These are phyloP conservation scores for Zea luxurians DNA, from an alignment of 176 grass and related monocot genomes.

Conservation along the genomic window DNA sequence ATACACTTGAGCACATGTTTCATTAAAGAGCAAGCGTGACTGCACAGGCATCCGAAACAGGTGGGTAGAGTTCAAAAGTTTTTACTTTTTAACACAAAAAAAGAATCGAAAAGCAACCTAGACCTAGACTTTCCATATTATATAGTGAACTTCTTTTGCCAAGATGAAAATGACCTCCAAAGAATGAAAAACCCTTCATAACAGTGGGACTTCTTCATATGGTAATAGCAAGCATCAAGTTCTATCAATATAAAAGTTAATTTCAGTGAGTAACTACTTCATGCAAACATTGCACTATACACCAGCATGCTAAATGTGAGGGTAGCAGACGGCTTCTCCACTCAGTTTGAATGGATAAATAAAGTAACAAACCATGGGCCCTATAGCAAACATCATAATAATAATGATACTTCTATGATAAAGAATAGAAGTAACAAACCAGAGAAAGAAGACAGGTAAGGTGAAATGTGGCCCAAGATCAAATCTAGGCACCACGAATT, in stretches of 20 bases:
- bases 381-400: neutral
- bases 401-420: neutral
- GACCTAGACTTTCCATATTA: neutral
- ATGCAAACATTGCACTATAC: neutral
- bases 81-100: neutral
- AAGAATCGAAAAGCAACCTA: neutral
- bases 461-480: neutral
- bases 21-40: neutral
- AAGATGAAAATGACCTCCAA: neutral
- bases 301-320: neutral
- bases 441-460: neutral
- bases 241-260: neutral
- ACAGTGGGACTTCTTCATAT: neutral
- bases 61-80: neutral
- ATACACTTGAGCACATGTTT: neutral
- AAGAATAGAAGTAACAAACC: slow-evolving; percentile 8
- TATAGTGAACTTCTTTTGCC: neutral
- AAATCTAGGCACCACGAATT: neutral
- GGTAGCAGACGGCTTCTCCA: neutral
- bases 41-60: neutral
- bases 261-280: neutral
- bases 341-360: neutral
- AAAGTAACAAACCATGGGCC: neutral
- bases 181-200: neutral
- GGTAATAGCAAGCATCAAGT: neutral